Evolutionary conservation across 108 stramenopile genomes (phyloP), one percentile per base, ranked within the genome.

Genomic region (Skeletonema grethae): DNA sequence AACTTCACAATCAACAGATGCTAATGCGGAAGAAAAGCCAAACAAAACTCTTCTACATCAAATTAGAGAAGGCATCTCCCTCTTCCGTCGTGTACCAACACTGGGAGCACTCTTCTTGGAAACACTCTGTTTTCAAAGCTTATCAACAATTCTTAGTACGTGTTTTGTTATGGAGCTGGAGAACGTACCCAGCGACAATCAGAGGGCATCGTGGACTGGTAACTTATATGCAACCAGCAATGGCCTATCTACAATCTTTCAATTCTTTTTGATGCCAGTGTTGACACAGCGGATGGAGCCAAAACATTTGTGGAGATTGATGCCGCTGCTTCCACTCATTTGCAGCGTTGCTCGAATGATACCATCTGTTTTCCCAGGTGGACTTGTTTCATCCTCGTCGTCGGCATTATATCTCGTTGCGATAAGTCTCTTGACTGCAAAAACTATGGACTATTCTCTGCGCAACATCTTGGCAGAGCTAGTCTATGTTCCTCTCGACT

Each of bases 151-250:
- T 30, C 67, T 95, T 2, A 95, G 91, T 62, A 89, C 92, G 1
- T 73, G 79, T 69, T 88, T 95, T 61, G 88, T 95, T 0, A 65
- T 82, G 13, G 84, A 85, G 36, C 70, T 95, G 11, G 79, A 79
- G 30, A 64, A 83, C 30, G 84, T 92, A 7, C 87, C 89, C 4
- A 67, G 88, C 63, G 94, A 95, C 75, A 67, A 75, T 6, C 61
- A 79, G 24, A 76, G 94, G 8, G 94, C 94, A 18, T 88, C 87
- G 16, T 95, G 89, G 87, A 92, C 90, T 39, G 94, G 94, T 7
- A 88, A 89, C 56, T 94, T 90, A 74, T 94, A 88, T 73, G 88
- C 90, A 22, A 46, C 67, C 0, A 86, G 89, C 71, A 94, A 94
- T 61, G 73, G 88, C 32, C 64, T 91, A 67, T 88, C 84, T 11